Base-by-base conservation (phyloP, 2,329 filamentous ascomycete species). In the Fusarium globosum region DNA sequence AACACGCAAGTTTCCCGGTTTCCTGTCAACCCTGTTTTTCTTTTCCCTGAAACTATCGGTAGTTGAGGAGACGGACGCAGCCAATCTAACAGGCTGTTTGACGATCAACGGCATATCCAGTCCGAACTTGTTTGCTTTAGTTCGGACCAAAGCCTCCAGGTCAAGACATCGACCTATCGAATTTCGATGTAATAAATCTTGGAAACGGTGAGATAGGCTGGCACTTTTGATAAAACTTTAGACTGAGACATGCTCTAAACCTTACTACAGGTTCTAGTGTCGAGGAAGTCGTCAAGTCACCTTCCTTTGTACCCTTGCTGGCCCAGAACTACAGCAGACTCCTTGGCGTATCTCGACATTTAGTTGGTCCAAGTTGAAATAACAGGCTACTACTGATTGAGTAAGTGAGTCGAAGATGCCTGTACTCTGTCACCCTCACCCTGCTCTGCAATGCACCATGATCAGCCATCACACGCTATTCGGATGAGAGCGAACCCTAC, bases 361-460 rank as follows among this genome's bases (percentile, higher is more conserved):
- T 18, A 30, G 41, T 49, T 46, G 59, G 59, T 30, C 26, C 36
- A 53, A 23, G 30, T 39, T 30, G 42, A 35, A n/a, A 23, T 52
- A 28, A 39, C 49, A 48, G 46, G 15, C 67, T 66, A 71, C 65
- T 21, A 65, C 67, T 65, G 36, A 69, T 69, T 48, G 35, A 46
- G 60, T 38, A 55, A 62, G 39, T 46, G 46, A 57, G 33, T 21
- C 46, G 18, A 61, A 41, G 39, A 59, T 36, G 57, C 51, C 38
- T 42, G 48, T 43, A 55, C 42, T 53, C 33, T 35, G 35, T 52
- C 52, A 39, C 42, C 41, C 51, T 65, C 52, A 65, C 66, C 60
- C 67, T 70, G 59, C 26, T 49, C 56, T 70, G 51, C 41, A 69
- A 59, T 70, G 65, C 67, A 69, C 45, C 49, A 52, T 58, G 59